Evolutionary conservation across 2,329 filamentous ascomycete genomes (phyloP), one percentile per base, ranked within the genome.

Genomic region (Aureobasidium sp.): DNA sequence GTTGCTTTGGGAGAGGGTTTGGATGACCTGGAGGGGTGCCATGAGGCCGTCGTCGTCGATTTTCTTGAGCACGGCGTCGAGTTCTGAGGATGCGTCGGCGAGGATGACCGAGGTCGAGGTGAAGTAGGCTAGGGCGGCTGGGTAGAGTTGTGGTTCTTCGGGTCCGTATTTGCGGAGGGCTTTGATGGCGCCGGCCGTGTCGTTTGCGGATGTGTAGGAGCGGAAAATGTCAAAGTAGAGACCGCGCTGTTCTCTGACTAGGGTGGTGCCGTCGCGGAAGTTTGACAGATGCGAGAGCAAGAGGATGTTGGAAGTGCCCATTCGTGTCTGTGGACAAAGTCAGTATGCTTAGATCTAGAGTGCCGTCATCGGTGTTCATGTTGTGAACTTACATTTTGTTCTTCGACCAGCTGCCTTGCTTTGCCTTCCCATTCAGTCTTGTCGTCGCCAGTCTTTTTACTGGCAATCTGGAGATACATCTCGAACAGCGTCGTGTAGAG

Each of bases 401-500:
- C 86, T 70, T 94, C 87, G 62, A 99, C 92, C 27, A 97, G 82
- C 65, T 85, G 87, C 77, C 94, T 96, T 0, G 94, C 94, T 72
- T 95, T 97, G 47, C 81, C 82, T 71, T 97, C 91, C 93, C 94
- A 99, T 66, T 88, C 84, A 68, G 88, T 84, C 66, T 87, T 86
- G 65, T 91, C 82, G 37, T 74, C 71, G 74, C 87, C 87, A 69
- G 87, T 89, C 70, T 87, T 87, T 63, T 87, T 84, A 63, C 86
- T 88, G 25, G 93, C 89, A 68, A 91, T 94, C 73, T 96, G 89
- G 9, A 99, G 79, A 71, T 97, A 99, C 89, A 99, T 97, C 74
- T 99, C 95, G 71, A 99, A 97, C 15, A 99, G 75, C 0, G 95
- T 97, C 0, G 93, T 97, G 70, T 94, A 94, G 17, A 99, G 81